phyloP scores from a whole-genome alignment of 2,329 filamentous ascomycete genomes.

The Colletotrichum gigasporum region DNA sequence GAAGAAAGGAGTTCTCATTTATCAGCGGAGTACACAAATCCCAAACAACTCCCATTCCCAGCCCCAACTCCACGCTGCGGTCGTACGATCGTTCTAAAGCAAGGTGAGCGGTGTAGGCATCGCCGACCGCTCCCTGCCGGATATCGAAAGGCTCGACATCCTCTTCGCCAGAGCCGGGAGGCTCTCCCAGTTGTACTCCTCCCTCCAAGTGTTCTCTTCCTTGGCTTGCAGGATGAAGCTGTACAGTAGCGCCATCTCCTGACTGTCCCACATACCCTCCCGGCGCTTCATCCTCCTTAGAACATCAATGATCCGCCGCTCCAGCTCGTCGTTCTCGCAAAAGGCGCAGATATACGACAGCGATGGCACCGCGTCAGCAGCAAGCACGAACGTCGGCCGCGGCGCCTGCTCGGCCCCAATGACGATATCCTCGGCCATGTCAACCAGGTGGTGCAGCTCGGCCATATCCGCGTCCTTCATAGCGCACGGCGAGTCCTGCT shows the following conservation, averaged over 20 bases:
- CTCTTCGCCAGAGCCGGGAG: conserved; percentile 12
- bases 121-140: not conserved
- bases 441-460: not conserved
- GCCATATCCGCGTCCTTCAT: not conserved
- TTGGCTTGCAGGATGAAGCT: conserved; percentile 2
- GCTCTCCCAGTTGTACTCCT: conserved; percentile 26
- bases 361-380: conserved; percentile 17
- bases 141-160: conserved; percentile 5
- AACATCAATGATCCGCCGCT: conserved; percentile 21
- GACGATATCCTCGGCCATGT: conserved; percentile 20
- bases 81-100: not conserved
- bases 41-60: not conserved
- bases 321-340: conserved; percentile 23
- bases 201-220: conserved; percentile 13
- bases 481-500: not conserved
- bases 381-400: conserved; percentile 13
- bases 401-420: not conserved
- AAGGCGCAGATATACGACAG: conserved; percentile 28
- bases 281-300: conserved; percentile 26
- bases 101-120: not conserved
- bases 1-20: no score
- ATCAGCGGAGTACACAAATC: no score
- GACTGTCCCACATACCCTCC: conserved; percentile 32
- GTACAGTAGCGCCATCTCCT: conserved; percentile 27
- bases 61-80: not conserved